Evolutionary conservation across 2,329 filamentous ascomycete genomes (phyloP).

Genomic region (Byssothecium circinans): DNA sequence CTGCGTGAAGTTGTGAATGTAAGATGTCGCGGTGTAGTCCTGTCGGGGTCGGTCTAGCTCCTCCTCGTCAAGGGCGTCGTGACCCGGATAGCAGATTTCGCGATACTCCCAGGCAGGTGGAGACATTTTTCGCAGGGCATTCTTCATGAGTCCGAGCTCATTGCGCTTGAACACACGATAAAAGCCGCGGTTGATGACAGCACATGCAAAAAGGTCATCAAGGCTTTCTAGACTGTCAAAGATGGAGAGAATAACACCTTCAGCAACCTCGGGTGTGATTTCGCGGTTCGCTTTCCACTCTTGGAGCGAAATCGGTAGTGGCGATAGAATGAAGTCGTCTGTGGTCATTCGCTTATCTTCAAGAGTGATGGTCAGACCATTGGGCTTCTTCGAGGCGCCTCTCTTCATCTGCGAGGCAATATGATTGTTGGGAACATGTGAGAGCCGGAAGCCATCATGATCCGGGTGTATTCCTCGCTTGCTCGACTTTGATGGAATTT

Average conservation of each 20-base stretch:
- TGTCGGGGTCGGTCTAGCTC: constrained; percentile 49
- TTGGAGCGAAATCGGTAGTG: constrained; percentile 17
- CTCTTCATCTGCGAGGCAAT: constrained; percentile 34
- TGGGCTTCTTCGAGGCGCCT: constrained; percentile 18
- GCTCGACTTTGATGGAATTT: constrained; percentile 21
- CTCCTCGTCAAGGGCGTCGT: constrained; percentile 45
- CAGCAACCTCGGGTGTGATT: constrained; percentile 50
- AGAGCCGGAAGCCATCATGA: constrained; percentile 19
- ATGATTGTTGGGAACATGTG: constrained; percentile 30
- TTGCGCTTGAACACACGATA: constrained; percentile 61
- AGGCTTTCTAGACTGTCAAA: constrained; percentile 53
- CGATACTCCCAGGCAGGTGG: constrained; percentile 63
- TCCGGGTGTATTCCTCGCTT: constrained; percentile 26
- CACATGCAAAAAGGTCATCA: constrained; percentile 58
- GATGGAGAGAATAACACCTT: constrained; percentile 56
- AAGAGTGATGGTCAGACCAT: constrained; percentile 26
- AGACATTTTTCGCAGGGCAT: constrained; percentile 55
- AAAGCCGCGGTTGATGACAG: constrained; percentile 58
- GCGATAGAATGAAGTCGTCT: constrained; percentile 25
- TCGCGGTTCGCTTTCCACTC: constrained; percentile 22
- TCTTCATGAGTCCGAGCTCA: constrained; percentile 57
- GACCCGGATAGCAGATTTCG: constrained; percentile 58
- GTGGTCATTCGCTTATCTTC: constrained; percentile 19
- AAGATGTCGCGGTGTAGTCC: constrained; percentile 57
- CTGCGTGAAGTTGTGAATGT: constrained; percentile 54